These are phyloP conservation scores for Leccinum fibrillosum DNA, from an alignment of 768 basidiomycete species.

Conservation along the genomic window DNA sequence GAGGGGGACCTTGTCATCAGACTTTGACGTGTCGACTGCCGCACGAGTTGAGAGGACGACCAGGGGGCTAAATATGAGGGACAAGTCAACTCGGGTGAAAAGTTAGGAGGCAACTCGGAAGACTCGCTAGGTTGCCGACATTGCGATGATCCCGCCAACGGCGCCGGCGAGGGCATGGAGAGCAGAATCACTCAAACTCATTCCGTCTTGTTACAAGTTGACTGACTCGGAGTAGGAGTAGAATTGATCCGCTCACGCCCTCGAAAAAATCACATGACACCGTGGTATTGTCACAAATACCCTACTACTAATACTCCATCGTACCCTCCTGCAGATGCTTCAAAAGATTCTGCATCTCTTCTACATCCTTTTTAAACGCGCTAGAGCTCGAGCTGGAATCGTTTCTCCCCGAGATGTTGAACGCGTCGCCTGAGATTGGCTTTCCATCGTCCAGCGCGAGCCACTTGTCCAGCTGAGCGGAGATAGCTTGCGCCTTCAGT, in stretches of 20 bases:
- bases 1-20: slow-evolving; percentile 61
- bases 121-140: slow-evolving; percentile 84
- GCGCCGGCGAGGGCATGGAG: slow-evolving; percentile 90
- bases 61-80: slow-evolving; percentile 59
- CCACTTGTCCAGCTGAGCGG: slow-evolving; percentile 78
- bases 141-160: slow-evolving; percentile 84
- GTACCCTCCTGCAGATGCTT: slow-evolving; percentile 38
- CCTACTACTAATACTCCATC: slow-evolving; percentile 13
- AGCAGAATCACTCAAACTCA: slow-evolving; percentile 60
- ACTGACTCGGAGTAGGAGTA: too few relatives aligned
- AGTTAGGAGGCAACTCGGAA: background rate
- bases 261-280: slow-evolving; percentile 15
- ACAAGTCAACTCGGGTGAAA: background rate
- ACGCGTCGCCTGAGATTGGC: slow-evolving; percentile 54
- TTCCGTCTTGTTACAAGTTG: background rate
- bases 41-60: slow-evolving; percentile 91
- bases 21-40: slow-evolving; percentile 78
- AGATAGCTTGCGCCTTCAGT: slow-evolving; percentile 71
- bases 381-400: slow-evolving; percentile 48
- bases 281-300: background rate
- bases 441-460: slow-evolving; percentile 71
- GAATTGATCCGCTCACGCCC: too few relatives aligned
- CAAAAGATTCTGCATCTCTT: slow-evolving; percentile 64
- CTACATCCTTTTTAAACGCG: slow-evolving; percentile 66
- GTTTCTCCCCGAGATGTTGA: slow-evolving; percentile 33